Conservation (phyloP, 2,329 filamentous ascomycete species). For the Metarhizium guizhouense region DNA sequence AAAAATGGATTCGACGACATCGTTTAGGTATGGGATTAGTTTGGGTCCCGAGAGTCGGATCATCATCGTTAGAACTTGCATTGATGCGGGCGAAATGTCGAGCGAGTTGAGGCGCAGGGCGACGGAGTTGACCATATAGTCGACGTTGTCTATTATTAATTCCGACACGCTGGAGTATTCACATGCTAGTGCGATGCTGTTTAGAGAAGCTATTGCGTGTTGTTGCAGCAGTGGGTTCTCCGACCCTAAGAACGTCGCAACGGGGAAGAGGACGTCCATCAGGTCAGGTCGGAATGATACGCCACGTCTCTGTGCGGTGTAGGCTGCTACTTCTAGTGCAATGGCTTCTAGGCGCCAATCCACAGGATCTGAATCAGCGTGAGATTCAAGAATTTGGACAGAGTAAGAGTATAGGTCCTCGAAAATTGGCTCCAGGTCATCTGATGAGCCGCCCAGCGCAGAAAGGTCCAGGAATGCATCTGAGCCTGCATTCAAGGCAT, state of each 20-base stretch:
- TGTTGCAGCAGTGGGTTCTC: conserved; percentile 56
- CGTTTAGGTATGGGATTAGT: conserved; percentile 81
- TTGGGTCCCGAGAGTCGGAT: conserved; percentile 73
- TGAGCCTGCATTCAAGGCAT: conserved; percentile 42
- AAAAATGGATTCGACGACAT: conserved; percentile 85
- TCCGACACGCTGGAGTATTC: conserved; percentile 66
- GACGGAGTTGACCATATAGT: conserved; percentile 93
- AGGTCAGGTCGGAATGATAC: conserved; percentile 72
- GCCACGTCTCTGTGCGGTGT: conserved; percentile 60
- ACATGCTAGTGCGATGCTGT: conserved; percentile 67
- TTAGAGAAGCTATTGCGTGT: conserved; percentile 77
- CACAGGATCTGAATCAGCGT: conserved; percentile 35
- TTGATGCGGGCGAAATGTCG: conserved; percentile 83
- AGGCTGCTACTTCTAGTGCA: conserved; percentile 70
- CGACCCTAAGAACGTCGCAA: conserved; percentile 82
- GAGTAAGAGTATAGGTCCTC: conserved; percentile 64
- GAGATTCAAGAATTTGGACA: conserved; percentile 48
- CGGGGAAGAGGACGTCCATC: conserved; percentile 83
- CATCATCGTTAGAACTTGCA: conserved; percentile 91
- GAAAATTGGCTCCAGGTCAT: conserved; percentile 38
- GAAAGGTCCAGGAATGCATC: conserved; percentile 57
- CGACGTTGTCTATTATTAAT: conserved; percentile 81
- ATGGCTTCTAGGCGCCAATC: conserved; percentile 73
- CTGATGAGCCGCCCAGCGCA: conserved; percentile 24
- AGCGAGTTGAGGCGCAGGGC: conserved; percentile 84